Conservation (phyloP, 306 rosid species). For the Datisca glomerata region DNA sequence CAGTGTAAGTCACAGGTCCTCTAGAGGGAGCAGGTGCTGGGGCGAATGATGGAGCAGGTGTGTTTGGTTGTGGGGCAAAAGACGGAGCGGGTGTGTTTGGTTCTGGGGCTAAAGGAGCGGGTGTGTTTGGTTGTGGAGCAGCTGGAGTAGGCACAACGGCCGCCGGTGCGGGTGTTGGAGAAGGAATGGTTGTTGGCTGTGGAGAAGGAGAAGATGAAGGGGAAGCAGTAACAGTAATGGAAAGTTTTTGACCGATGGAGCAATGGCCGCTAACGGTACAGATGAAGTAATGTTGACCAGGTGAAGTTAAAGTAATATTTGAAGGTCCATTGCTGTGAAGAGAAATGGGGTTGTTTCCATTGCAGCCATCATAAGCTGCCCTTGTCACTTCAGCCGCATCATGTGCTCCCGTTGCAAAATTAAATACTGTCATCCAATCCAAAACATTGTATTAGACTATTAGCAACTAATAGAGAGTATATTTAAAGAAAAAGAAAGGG, state of each 20-base stretch:
- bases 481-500: not conserved
- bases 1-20: conserved; percentile 1
- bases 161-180: not conserved
- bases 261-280: not conserved
- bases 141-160: not conserved
- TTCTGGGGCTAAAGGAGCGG: not conserved
- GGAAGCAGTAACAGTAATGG: not conserved
- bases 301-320: not conserved
- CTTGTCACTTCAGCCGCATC: not conserved
- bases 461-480: not conserved
- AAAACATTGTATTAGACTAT: too few species aligned
- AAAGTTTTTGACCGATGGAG: not conserved
- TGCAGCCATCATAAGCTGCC: not conserved
- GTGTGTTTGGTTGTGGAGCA: not conserved
- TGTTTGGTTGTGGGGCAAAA: not conserved
- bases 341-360: not conserved
- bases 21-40: not conserved
- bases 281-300: not conserved
- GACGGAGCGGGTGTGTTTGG: not conserved
- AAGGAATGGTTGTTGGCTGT: not conserved
- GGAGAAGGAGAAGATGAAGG: not conserved
- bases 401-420: not conserved
- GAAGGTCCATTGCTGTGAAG: not conserved
- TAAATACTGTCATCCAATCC: not conserved
- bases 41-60: not conserved